Base-by-base conservation (phyloP, 495 filamentous ascomycete species). In the Haplographium delicatum region DNA sequence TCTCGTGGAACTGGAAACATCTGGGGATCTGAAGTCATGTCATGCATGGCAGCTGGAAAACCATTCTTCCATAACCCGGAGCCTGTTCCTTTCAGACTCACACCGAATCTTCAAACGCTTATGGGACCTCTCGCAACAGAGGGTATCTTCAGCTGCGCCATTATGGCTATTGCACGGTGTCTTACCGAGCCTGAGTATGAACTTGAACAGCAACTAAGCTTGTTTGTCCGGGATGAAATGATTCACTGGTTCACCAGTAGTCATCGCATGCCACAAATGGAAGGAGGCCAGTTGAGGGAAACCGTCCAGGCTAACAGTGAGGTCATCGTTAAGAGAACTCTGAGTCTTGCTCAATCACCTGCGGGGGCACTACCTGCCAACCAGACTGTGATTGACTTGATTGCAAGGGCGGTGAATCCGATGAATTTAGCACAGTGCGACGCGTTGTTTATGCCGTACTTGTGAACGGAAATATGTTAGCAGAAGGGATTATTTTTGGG, bases 201-300 rank as follows among this genome's bases (percentile, higher is more conserved):
- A 65, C 75, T 99, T 10, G 94, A 96, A 56, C 88, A 93, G 66
- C 88, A 93, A 53, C 78, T 99, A 18, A 85, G 84, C 48, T 78
- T 99, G 55, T 97, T 96, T 62, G 91, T 99, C 47, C 78, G 91
- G 19, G 94, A 99, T 58, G 94, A 99, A 66, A 94, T 97, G 82
- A 89, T 90, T 60, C 95, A 91, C 69, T 97, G 93, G 93, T 88
- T 87, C 58, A 95, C 88, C 7, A 81, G 79, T 47, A 83, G 85
- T 47, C 88, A 95, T 62, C 81, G 88, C 22, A 54, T 62, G 1
- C 57, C 63, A 3, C 68, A 63, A n/a, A 72, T 88, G 42, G 76
- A 74, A 19, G 85, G 91, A 34, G 74, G 69, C 7, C 82, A 86
- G 64, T 72, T 99, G 39, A 79, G 94, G 33, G 89, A 96, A 25